Evolutionary conservation across 1,284 basidiomycete genomes (phyloP).

Genomic region (Pseudozyma sp.): DNA sequence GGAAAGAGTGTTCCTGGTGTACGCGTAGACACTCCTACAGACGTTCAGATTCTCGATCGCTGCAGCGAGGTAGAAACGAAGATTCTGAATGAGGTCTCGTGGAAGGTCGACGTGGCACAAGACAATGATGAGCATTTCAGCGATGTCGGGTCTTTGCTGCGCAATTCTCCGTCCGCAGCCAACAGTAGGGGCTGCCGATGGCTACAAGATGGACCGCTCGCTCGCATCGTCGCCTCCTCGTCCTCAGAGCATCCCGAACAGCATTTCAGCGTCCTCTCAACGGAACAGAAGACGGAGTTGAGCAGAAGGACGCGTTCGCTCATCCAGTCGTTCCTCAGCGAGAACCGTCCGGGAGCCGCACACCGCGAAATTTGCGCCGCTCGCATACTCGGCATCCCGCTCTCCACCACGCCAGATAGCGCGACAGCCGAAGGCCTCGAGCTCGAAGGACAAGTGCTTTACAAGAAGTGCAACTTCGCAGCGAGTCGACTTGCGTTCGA

Average conservation of each 20-base stretch:
- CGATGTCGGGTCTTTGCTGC: constrained; percentile 7
- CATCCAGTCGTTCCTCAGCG: constrained; percentile 28
- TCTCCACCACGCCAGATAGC: constrained; percentile 7
- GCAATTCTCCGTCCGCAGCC: constrained; percentile 18
- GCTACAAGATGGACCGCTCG: constrained; percentile 56
- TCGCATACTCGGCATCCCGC: constrained; percentile 17
- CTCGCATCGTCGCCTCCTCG: constrained; percentile 20
- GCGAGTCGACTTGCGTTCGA: constrained; percentile 28
- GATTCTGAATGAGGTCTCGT: constrained; percentile 19
- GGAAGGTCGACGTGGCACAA: constrained; percentile 28
- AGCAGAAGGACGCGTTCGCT: constrained; percentile 17
- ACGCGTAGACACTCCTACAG: constrained; percentile 65
- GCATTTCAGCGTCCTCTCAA: background rate
- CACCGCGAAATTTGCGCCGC: constrained; percentile 48
- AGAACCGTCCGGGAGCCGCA: constrained; percentile 45
- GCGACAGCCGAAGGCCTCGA: constrained; percentile 35
- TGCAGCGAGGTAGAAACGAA: constrained; percentile 18
- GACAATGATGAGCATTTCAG: constrained; percentile 14
- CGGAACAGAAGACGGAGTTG: constrained; percentile 1
- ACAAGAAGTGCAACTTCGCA: constrained; percentile 36
- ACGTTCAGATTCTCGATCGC: constrained; percentile 55
- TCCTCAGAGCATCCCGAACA: background rate
- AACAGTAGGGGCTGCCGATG: constrained; percentile 45
- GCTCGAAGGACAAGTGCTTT: constrained; percentile 42
- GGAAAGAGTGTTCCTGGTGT: constrained; percentile 57